These are phyloP conservation scores for Teratosphaeria viscida DNA, from an alignment of 2,329 filamentous ascomycete species.

Conservation along the genomic window DNA sequence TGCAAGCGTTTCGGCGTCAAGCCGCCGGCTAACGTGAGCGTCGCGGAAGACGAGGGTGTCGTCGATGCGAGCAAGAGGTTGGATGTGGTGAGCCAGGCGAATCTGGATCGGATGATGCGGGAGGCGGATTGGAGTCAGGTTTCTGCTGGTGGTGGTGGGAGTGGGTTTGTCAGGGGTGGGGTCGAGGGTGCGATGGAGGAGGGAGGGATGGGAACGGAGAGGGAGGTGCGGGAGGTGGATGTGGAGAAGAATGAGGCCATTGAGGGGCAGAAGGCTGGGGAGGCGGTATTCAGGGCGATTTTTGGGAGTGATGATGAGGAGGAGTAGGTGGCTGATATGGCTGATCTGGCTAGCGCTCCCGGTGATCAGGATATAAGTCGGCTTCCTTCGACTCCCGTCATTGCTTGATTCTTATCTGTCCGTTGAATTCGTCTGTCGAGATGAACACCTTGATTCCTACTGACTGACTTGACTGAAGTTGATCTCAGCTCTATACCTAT, in stretches of 20 bases:
- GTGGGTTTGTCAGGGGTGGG: background rate
- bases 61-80: slow-evolving; percentile 42
- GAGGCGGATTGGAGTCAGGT: slow-evolving; percentile 27
- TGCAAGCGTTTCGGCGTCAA: slow-evolving; percentile 92
- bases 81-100: slow-evolving; percentile 46
- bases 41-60: slow-evolving; percentile 15
- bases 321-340: slow-evolving; percentile 5
- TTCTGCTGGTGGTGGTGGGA: background rate
- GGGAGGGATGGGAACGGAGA: slow-evolving; percentile 7
- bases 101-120: slow-evolving; percentile 46
- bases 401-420: too few relatives aligned
- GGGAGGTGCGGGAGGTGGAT: slow-evolving; percentile 42
- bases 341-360: background rate
- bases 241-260: slow-evolving; percentile 68
- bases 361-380: too few relatives aligned
- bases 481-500: too few relatives aligned
- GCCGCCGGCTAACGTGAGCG: slow-evolving; percentile 42
- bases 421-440: too few relatives aligned
- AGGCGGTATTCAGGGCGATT: slow-evolving; percentile 80
- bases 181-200: background rate
- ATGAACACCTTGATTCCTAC: too few relatives aligned
- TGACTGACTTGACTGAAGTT: too few relatives aligned
- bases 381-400: too few relatives aligned
- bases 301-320: slow-evolving; percentile 64
- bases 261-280: slow-evolving; percentile 62